Evolutionary conservation across 2,329 filamentous ascomycete species (phyloP).

Genomic region (Sarocladium strictum): DNA sequence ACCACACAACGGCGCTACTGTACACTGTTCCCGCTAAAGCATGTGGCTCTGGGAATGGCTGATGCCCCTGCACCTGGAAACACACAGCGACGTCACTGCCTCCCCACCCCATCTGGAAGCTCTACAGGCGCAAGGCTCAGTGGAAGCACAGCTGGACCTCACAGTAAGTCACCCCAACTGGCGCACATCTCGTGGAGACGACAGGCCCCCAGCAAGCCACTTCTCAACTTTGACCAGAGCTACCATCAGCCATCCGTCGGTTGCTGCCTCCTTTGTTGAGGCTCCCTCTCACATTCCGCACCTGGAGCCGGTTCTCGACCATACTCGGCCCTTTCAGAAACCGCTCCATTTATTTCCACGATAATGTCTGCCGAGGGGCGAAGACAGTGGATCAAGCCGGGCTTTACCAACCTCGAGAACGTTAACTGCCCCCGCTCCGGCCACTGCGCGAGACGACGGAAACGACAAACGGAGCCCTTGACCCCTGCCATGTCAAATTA

Average conservation of each 20-base stretch:
- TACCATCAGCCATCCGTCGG: too few relatives aligned
- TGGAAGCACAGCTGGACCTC: too few relatives aligned
- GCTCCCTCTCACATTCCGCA: not conserved
- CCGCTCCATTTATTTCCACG: conserved; percentile 1
- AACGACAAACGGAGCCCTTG: conserved; percentile 2
- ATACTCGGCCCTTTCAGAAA: not conserved
- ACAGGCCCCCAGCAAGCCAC: too few relatives aligned
- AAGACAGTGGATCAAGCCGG: not conserved
- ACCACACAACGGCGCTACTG: not conserved
- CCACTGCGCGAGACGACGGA: conserved; percentile 2
- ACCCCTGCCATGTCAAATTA: conserved; percentile 2
- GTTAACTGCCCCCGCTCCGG: conserved; percentile 4
- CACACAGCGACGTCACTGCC: not conserved
- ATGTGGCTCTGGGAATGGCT: not conserved
- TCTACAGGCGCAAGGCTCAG: too few relatives aligned
- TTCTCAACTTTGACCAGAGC: too few relatives aligned
- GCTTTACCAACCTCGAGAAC: not conserved
- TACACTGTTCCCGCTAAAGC: not conserved
- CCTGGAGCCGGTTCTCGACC: not conserved
- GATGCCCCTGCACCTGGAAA: not conserved
- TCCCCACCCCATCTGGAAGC: not conserved
- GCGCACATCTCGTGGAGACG: too few relatives aligned
- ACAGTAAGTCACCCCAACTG: too few relatives aligned
- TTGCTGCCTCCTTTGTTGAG: not conserved
- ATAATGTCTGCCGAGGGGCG: not conserved